These are phyloP conservation scores for Penicillium sp. DNA, from an alignment of 2,329 filamentous ascomycete species.

Conservation along the genomic window DNA sequence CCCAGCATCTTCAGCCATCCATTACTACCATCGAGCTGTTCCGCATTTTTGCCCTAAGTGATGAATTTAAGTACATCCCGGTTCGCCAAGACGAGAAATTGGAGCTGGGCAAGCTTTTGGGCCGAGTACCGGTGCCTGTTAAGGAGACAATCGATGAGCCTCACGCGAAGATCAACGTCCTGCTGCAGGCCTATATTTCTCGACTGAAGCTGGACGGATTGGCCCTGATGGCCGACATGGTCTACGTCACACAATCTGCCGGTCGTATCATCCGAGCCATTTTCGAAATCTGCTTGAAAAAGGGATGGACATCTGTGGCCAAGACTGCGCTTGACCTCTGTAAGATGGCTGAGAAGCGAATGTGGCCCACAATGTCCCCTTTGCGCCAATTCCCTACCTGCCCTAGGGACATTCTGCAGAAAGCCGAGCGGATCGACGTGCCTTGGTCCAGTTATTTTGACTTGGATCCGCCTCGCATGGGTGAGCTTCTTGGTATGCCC, in stretches of 20 bases:
- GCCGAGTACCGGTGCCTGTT: conserved; percentile 88
- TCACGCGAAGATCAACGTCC: conserved; percentile 96
- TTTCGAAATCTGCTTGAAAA: conserved; percentile 96
- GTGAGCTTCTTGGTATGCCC: conserved; percentile 86
- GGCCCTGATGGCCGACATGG: conserved; percentile 96
- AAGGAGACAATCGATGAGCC: conserved; percentile 98
- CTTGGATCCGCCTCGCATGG: conserved; percentile 93
- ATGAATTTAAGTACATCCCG: conserved; percentile 98
- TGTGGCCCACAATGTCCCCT: conserved; percentile 99
- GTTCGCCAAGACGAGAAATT: conserved; percentile 97
- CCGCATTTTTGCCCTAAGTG: conserved; percentile 91
- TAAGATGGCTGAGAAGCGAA: conserved; percentile 98
- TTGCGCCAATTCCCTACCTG: conserved; percentile 85
- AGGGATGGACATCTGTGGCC: conserved; percentile 91
- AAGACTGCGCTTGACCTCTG: conserved; percentile 91
- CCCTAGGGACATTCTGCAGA: conserved; percentile 81
- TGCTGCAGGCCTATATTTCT: conserved; percentile 95
- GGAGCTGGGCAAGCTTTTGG: conserved; percentile 87
- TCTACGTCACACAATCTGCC: conserved; percentile 97
- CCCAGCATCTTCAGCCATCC: conserved; percentile 87
- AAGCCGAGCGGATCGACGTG: conserved; percentile 92
- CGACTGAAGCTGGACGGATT: conserved; percentile 90
- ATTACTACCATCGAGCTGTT: conserved; percentile 95
- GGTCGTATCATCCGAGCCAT: conserved; percentile 93
- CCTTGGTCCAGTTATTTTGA: conserved; percentile 94